Percentiles rank a stretch among this genome's conserved stretches.
Conservation (phyloP, 2,329 filamentous ascomycete species). For the Cladosporium austrohemisphaericum region DNA sequence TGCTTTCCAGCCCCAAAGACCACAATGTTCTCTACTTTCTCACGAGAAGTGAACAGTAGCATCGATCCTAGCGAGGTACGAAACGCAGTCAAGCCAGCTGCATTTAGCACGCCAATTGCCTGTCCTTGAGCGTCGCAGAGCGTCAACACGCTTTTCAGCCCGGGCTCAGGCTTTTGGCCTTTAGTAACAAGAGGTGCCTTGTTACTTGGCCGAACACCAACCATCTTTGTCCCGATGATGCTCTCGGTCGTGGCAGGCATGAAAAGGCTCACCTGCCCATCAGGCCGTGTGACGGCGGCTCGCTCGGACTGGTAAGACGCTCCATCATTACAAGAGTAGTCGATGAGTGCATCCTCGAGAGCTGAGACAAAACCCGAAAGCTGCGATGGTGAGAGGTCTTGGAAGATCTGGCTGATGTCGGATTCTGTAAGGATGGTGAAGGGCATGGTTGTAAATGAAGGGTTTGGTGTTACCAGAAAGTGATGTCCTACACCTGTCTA, state of each 20-base stretch:
- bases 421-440: neutral
- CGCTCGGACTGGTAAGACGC: slow-evolving; percentile 52
- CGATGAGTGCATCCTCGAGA: neutral
- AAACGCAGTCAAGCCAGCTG: slow-evolving; percentile 66
- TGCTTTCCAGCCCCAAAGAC: slow-evolving; percentile 87
- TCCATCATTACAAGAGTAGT: slow-evolving; percentile 2
- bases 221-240: slow-evolving; percentile 62
- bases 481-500: too few species aligned
- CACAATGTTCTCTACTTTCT: slow-evolving; percentile 67
- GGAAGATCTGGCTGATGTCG: neutral
- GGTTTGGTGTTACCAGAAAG: too few species aligned
- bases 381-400: neutral
- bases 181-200: slow-evolving; percentile 18
- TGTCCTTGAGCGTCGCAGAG: slow-evolving; percentile 55
- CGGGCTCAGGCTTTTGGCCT: slow-evolving; percentile 29
- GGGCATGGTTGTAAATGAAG: too few species aligned
- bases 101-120: slow-evolving; percentile 61
- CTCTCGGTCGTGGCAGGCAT: slow-evolving; percentile 62
- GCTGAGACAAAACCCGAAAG: neutral
- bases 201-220: slow-evolving; percentile 48
- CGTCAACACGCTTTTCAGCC: slow-evolving; percentile 56
- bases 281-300: slow-evolving; percentile 56
- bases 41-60: slow-evolving; percentile 59
- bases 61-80: slow-evolving; percentile 62
- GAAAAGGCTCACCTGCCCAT: slow-evolving; percentile 61